These are phyloP conservation scores for Usnea hakonensis DNA, from an alignment of 495 filamentous ascomycete genomes.

Conservation along the genomic window DNA sequence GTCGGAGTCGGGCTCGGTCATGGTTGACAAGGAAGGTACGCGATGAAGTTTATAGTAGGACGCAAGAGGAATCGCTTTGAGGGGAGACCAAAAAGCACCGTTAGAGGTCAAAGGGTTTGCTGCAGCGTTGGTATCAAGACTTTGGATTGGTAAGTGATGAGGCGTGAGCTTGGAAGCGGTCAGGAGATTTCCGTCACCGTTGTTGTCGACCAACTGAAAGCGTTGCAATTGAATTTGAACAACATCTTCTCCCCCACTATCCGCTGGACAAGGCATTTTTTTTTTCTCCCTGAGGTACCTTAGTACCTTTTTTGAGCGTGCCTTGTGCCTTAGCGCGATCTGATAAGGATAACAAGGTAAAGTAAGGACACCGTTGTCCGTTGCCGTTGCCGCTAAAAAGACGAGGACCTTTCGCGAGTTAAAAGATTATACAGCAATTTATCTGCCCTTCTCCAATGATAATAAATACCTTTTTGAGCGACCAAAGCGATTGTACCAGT, in stretches of 20 bases:
- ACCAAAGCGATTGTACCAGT: neutral
- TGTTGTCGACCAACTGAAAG: constrained; percentile 17
- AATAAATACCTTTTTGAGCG: neutral
- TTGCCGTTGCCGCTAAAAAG: constrained; percentile 6
- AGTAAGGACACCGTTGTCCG: too few species aligned
- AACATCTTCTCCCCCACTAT: constrained; percentile 6
- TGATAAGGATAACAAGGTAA: constrained; percentile 11
- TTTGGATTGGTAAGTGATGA: constrained; percentile 19
- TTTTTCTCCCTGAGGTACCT: too few species aligned
- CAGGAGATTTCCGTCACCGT: constrained; percentile 15
- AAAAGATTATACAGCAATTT: neutral
- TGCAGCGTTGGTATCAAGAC: constrained; percentile 11
- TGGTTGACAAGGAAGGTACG: constrained; percentile 21
- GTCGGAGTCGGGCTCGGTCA: constrained; percentile 14
- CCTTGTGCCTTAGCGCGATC: neutral
- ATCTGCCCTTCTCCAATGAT: neutral
- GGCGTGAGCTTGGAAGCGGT: constrained; percentile 25
- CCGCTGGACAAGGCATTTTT: constrained; percentile 15
- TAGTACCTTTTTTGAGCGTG: neutral
- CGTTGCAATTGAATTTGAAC: constrained; percentile 11
- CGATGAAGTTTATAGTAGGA: constrained; percentile 27
- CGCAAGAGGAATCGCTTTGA: constrained; percentile 25
- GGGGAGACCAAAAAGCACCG: constrained; percentile 20
- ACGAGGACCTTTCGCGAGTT: too few species aligned
- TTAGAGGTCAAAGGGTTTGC: constrained; percentile 15